Base-by-base conservation (phyloP, 1,139 yeast species). In the Yamadazyma pseudoaaseri region DNA sequence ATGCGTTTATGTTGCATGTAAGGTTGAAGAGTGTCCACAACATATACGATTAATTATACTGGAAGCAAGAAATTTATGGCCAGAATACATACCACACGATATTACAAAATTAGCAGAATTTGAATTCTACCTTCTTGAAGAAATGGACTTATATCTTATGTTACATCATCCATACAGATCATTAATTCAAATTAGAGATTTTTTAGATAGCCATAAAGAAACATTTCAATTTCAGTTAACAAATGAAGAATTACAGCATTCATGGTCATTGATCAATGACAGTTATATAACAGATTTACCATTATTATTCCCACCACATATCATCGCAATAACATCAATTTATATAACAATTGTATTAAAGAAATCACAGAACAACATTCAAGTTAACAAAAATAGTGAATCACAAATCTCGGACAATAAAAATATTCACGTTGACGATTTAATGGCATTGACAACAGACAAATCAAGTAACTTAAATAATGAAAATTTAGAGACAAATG, bases 11-110 rank as follows among this genome's bases (percentile, higher is more conserved):
- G 74, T 92, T 30, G 92, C 97, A 0, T 85, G 96, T 62, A 92
- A 92, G 54, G 84, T 89, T 23, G 97, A 92, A 56, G 98, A 92
- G 56, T 83, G 89, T 48, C 97, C 98, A 1, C 95, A 86, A 53
- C 97, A 92, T 54, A 89, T 92, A 7, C 66, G 97, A 37, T 76
- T 90, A 1, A 73, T 92, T 10, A 76, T 86, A 15, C 72, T 81
- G 18, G 97, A 92, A 52, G 95, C 97, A 2, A 66, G 96, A 33
- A 83, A 83, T 29, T 60, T 87, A 31, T 92, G 98, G 97, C 97
- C 97, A 0, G 97, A 90, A 51, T 87, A 81, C 52, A 82, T 92
- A 21, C 95, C 97, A 0, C 89, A 86, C 37, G 98, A 92, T 54
- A 78, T 90, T 15, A 83, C 96, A 25, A 86, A 86, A 51, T 70